phyloP scores from a whole-genome alignment of 73 alveolate species.

The Paramecium biaurelia region DNA sequence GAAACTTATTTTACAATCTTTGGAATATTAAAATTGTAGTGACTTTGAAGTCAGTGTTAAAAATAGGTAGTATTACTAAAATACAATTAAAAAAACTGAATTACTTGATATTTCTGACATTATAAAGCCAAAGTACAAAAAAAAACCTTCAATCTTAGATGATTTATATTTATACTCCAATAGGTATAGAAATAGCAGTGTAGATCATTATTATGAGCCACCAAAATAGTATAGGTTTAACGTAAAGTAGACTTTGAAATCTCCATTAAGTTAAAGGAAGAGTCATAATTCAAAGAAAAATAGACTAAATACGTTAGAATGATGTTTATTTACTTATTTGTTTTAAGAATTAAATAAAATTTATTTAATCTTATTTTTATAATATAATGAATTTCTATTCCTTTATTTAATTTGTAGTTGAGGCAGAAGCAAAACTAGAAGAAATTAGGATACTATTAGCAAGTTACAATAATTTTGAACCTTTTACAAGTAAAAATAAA shows the following conservation, averaged over 20 bases:
- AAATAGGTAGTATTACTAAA: background rate
- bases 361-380: background rate
- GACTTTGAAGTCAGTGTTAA: background rate
- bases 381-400: background rate
- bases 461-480: background rate
- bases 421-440: background rate
- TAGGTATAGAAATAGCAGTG: background rate
- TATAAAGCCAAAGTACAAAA: background rate
- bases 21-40: background rate
- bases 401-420: background rate
- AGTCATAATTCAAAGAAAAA: background rate
- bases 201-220: background rate
- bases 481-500: background rate
- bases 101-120: background rate
- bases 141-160: background rate
- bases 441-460: background rate
- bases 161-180: background rate
- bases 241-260: background rate
- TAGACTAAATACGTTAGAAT: background rate
- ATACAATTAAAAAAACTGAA: background rate
- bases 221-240: background rate
- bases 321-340: background rate
- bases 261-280: background rate
- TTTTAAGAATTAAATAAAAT: background rate
- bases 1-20: background rate